Base-by-base conservation (phyloP, 1,139 yeast genomes). In the Lodderomyces jiufengensis region DNA sequence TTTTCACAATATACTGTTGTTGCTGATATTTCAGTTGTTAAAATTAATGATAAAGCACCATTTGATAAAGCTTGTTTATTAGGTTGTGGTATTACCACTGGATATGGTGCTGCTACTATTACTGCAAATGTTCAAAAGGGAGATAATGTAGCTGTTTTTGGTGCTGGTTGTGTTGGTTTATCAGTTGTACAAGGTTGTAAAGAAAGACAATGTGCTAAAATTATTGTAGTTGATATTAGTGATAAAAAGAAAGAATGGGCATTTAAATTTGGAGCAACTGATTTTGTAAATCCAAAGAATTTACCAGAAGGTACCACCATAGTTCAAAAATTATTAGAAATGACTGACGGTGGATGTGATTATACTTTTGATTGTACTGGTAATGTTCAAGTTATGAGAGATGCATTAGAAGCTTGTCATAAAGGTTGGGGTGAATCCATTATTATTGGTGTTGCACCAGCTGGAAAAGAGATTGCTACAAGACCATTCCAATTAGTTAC, bases 401-500 rank as follows among this genome's bases (percentile, higher is more conserved):
- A 78, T 55, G 98, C 98, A 14, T 75, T 92, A 50, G 97, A 92
- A 70, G 87, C 96, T 25, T 87, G 96, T 62, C 97, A 92, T 73
- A 90, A 90, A 70, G 98, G 98, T 47, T 94, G 98, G 97, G 98
- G 98, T 63, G 79, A 82, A 54, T 87, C 96, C 18, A 74, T 92
- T 52, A 73, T 92, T 54, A 92, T 92, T 58, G 98, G 98, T 59
- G 98, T 94, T 50, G 98, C 98, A 32, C 95, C 96, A 50, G 95
- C 97, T 33, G 98, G 98, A 51, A 76, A 88, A 65, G 97, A 92
- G 66, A 90, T 94, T 48, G 68, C 95, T 37, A 92, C 97, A 37
- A 81, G 97, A 67, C 98, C 98, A 44, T 92, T 92, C 87, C 97
- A 92, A 72, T 78, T 92, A 63, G 97, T 94, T 49, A 92, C 98